Percentiles rank a stretch among this genome's conserved stretches.
Conservation (phyloP, 345 rosid genomes). For the Rubroshorea leprosula region DNA sequence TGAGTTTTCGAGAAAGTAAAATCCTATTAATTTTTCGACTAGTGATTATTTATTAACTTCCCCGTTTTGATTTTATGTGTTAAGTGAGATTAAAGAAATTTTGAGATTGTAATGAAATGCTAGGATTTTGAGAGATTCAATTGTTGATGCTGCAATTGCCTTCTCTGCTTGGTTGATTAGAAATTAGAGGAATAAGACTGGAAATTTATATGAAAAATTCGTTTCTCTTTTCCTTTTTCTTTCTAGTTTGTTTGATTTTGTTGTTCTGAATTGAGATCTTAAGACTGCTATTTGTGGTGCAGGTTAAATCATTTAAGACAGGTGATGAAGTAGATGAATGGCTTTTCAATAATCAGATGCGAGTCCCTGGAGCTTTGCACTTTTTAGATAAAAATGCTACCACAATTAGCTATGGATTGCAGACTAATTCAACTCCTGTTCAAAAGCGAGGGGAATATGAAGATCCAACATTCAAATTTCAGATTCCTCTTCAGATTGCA, state of each 20-base stretch:
- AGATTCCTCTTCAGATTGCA: conserved; percentile 81
- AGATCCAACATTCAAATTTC: conserved; percentile 85
- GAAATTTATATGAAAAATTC: not conserved
- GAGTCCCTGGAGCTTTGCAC: conserved; percentile 71
- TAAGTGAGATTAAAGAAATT: too few species aligned
- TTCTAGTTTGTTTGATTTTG: not conserved
- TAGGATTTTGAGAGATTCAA: not conserved
- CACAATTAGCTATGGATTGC: conserved; percentile 70
- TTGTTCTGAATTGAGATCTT: not conserved
- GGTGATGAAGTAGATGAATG: conserved; percentile 55
- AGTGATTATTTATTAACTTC: too few species aligned
- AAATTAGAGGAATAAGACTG: not conserved
- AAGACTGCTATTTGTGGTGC: not conserved
- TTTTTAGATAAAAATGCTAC: conserved; percentile 48
- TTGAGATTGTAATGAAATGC: not conserved
- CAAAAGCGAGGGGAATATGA: conserved; percentile 46
- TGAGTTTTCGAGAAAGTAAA: not conserved
- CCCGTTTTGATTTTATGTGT: too few species aligned
- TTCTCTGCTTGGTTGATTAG: not conserved
- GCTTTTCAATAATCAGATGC: conserved; percentile 51
- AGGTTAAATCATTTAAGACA: conserved; percentile 58
- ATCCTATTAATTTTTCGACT: too few species aligned
- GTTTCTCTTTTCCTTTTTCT: not conserved
- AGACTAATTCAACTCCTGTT: conserved; percentile 71
- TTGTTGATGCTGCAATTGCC: not conserved